Conservation (phyloP, 2,329 filamentous ascomycete species). For the Ceratocystis smalleyi region DNA sequence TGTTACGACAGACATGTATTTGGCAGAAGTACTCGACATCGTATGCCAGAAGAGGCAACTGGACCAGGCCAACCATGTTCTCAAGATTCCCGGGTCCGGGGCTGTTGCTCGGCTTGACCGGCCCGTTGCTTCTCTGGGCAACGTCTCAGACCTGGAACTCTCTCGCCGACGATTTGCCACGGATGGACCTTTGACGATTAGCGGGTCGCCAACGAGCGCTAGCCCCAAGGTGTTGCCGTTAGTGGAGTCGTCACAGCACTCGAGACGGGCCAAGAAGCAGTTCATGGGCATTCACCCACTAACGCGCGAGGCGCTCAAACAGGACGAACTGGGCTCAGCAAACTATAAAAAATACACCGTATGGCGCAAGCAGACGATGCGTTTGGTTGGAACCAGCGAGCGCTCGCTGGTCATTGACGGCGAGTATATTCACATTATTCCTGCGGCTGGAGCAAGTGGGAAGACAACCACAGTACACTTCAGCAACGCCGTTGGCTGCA, state of each 20-base stretch:
- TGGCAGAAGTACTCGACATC: slow-evolving; percentile 65
- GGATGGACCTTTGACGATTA: slow-evolving; percentile 53
- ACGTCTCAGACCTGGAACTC: slow-evolving; percentile 59
- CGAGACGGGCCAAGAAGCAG: slow-evolving; percentile 24
- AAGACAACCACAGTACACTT: slow-evolving; percentile 75
- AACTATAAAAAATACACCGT: slow-evolving; percentile 66
- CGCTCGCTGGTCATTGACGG: slow-evolving; percentile 66
- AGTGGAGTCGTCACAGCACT: slow-evolving; percentile 26
- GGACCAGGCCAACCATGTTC: slow-evolving; percentile 63
- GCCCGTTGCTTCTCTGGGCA: slow-evolving; percentile 63
- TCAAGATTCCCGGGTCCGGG: slow-evolving; percentile 60
- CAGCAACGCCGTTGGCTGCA: slow-evolving; percentile 66
- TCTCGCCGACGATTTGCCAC: slow-evolving; percentile 59
- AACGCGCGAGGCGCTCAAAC: slow-evolving; percentile 45
- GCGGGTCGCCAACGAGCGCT: slow-evolving; percentile 51
- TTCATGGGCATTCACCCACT: slow-evolving; percentile 49
- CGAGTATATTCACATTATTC: slow-evolving; percentile 77
- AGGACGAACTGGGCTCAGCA: slow-evolving; percentile 40
- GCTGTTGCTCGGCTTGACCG: slow-evolving; percentile 63
- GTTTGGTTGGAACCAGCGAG: slow-evolving; percentile 60
- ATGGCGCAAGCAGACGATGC: slow-evolving; percentile 68
- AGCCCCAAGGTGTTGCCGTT: slow-evolving; percentile 50
- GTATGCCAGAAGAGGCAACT: slow-evolving; percentile 63
- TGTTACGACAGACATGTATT: slow-evolving; percentile 68
- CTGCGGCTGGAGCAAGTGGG: slow-evolving; percentile 43